Percentiles rank a stretch among this genome's conserved stretches.
Conservation (phyloP, 148 eudicot genomes). For the Camellia japonica region DNA sequence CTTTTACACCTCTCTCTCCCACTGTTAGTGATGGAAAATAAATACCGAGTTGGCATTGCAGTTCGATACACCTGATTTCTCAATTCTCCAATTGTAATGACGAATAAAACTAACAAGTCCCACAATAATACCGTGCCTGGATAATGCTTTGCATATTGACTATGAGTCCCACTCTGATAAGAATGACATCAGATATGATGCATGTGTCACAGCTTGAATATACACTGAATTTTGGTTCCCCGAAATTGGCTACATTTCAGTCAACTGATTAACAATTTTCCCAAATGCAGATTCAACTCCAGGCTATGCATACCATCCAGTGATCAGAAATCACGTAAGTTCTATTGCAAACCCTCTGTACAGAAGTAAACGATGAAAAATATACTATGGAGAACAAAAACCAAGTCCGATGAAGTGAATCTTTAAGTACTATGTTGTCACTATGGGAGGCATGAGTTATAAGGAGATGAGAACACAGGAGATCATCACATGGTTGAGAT, state of each 20-base stretch:
- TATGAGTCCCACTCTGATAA: neutral
- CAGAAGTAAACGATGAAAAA: neutral
- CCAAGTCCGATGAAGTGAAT: neutral
- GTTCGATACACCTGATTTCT: neutral
- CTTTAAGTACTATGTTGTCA: neutral
- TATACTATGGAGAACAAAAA: neutral
- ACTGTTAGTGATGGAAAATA: neutral
- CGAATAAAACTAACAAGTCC: neutral
- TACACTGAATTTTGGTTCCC: neutral
- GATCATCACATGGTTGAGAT: neutral
- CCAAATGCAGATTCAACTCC: too few relatives aligned
- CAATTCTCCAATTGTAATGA: neutral
- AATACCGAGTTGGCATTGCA: neutral
- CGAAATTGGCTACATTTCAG: neutral
- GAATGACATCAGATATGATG: neutral
- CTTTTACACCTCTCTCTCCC: neutral
- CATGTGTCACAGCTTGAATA: neutral
- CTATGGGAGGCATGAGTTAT: neutral
- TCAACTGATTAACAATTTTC: neutral
- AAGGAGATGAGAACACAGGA: neutral
- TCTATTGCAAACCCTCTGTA: neutral
- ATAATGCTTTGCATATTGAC: neutral
- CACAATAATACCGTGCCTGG: neutral
- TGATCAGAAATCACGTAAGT: neutral
- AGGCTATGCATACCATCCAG: neutral